Conservation (phyloP, 2,329 filamentous ascomycete genomes). For the Pochonia chlamydosporia region DNA sequence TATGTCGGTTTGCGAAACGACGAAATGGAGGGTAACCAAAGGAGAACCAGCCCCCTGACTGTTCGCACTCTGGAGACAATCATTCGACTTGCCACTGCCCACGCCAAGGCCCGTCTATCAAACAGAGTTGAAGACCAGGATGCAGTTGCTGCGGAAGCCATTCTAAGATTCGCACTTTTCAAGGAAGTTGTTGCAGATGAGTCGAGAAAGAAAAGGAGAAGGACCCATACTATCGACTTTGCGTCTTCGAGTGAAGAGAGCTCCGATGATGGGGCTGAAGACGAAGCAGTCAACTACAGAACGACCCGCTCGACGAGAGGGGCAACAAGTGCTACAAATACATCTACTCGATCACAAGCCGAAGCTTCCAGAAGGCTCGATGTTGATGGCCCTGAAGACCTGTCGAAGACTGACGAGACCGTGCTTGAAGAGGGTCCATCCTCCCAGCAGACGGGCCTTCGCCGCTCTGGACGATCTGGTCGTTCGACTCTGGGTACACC, state of each 20-base stretch:
- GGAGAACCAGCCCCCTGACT: constrained; percentile 90
- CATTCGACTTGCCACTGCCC: constrained; percentile 94
- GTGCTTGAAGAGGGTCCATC: constrained; percentile 17
- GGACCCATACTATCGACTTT: constrained; percentile 53
- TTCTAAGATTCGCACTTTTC: constrained; percentile 91
- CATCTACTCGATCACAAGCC: neutral
- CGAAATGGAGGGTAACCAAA: constrained; percentile 88
- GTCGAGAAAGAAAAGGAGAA: constrained; percentile 77
- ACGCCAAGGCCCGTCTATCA: constrained; percentile 87
- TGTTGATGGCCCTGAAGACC: constrained; percentile 22
- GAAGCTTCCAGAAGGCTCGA: constrained; percentile 17
- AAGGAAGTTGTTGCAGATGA: constrained; percentile 83
- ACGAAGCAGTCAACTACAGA: constrained; percentile 55
- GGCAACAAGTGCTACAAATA: constrained; percentile 11
- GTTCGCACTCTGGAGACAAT: constrained; percentile 95
- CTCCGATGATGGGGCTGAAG: constrained; percentile 52
- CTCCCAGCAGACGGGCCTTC: constrained; percentile 28
- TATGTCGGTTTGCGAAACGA: constrained; percentile 94
- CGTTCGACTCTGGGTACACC: constrained; percentile 31
- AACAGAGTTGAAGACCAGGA: constrained; percentile 86
- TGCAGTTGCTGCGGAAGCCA: constrained; percentile 79
- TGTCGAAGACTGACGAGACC: constrained; percentile 40
- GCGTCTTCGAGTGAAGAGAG: constrained; percentile 55
- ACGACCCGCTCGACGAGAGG: constrained; percentile 25
- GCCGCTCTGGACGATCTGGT: constrained; percentile 32